Conservation (phyloP, 2,329 filamentous ascomycete species). For the Exophiala oligosperma region DNA sequence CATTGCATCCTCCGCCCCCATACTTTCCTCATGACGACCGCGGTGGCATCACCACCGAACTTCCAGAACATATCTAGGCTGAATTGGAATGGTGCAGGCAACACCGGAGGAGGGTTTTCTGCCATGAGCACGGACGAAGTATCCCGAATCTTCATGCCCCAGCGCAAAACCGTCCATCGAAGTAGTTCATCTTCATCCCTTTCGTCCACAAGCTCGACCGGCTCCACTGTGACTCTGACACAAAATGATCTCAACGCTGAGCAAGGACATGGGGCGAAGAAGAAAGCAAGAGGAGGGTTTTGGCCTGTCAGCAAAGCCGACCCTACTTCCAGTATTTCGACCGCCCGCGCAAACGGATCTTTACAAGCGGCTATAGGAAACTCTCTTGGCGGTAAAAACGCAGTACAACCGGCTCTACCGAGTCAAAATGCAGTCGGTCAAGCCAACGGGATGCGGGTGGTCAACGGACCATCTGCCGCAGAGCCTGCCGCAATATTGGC, state of each 20-base stretch:
- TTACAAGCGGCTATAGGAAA: conserved; percentile 38
- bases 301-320: conserved; percentile 68
- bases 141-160: conserved; percentile 83
- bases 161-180: conserved; percentile 75
- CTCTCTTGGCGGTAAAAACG: conserved; percentile 21
- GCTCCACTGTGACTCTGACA: conserved; percentile 34
- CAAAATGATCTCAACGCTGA: conserved; percentile 37
- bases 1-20: not conserved
- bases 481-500: conserved; percentile 77
- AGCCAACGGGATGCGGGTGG: conserved; percentile 56
- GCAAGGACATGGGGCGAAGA: conserved; percentile 41
- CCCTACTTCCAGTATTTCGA: conserved; percentile 62
- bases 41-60: conserved; percentile 64
- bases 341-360: conserved; percentile 61
- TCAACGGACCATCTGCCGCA: conserved; percentile 44
- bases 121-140: conserved; percentile 82
- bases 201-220: conserved; percentile 61
- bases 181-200: conserved; percentile 90
- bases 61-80: conserved; percentile 61
- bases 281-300: conserved; percentile 53
- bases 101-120: conserved; percentile 61
- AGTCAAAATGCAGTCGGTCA: conserved; percentile 70
- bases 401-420: conserved; percentile 53
- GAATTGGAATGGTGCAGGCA: conserved; percentile 62
- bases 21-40: conserved; percentile 55